Conservation (phyloP, 2,329 filamentous ascomycete species). For the Aspergillus spinulosporus region DNA sequence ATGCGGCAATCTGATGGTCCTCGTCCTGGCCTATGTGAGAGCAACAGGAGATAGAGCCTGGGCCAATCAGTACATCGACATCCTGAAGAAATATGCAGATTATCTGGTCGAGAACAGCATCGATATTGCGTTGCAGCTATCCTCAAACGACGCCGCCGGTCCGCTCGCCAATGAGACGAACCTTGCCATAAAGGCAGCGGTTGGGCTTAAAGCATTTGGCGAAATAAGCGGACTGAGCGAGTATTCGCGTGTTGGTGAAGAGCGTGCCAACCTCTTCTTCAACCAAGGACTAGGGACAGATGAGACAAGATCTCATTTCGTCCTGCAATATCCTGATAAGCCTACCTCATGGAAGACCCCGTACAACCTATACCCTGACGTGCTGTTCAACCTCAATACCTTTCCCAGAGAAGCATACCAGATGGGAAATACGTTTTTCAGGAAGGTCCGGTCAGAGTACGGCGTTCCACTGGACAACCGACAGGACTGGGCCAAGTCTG, state of each 20-base stretch:
- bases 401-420: conserved; percentile 39
- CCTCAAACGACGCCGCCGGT: conserved; percentile 47
- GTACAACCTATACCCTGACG: conserved; percentile 47
- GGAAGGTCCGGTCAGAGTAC: conserved; percentile 35
- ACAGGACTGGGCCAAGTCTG: conserved; percentile 46
- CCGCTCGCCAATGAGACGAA: conserved; percentile 48
- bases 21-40: conserved; percentile 40
- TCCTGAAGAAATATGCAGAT: conserved; percentile 43
- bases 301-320: conserved; percentile 41
- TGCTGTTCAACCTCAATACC: conserved; percentile 40
- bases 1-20: conserved; percentile 42
- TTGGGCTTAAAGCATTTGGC: conserved; percentile 50
- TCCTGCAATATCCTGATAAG: conserved; percentile 40
- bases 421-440: conserved; percentile 42
- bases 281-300: conserved; percentile 38
- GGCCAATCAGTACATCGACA: conserved; percentile 35
- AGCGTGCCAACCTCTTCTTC: conserved; percentile 40
- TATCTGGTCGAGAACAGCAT: conserved; percentile 44
- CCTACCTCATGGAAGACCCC: conserved; percentile 38
- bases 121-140: conserved; percentile 43
- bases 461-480: conserved; percentile 44
- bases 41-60: conserved; percentile 43
- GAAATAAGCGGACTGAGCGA: conserved; percentile 37
- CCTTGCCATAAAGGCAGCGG: conserved; percentile 50
- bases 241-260: conserved; percentile 39